Evolutionary conservation across 768 basidiomycete genomes (phyloP), one percentile per base, ranked within the genome.

Genomic region (Clitopilus passeckerianus): DNA sequence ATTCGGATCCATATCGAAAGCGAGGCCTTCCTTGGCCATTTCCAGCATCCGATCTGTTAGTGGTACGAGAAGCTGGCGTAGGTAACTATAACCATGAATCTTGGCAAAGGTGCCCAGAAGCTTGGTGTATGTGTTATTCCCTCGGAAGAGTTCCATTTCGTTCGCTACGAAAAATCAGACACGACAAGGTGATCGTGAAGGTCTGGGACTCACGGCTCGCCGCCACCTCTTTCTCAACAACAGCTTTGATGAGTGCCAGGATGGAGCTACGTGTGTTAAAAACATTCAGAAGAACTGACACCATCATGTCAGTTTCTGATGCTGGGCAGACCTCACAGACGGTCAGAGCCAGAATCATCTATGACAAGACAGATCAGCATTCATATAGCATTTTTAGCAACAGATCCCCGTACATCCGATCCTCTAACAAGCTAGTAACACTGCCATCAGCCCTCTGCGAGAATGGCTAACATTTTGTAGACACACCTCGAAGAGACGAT

Each of bases 21-120:
- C 84, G 58, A 84, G 85, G 9, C 87, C 91, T 9, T 50, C 22
- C 6, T 84, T 68, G 1, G 93, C 91, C 72, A 91, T 81, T 5
- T 82, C 76, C 5, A 80, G 72, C 82, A 97, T 90, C 20, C 82
- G 83, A 63, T 87, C 82, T 62, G 97, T 80, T 30, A 96, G 77
- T 2, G 93, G 92, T 44, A 81, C 76, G 52, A 96, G 82, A 22
- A 95, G 79, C 50, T 80, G 84, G 18, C 94, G 83, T n/a, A 97
- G 77, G 70, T 96, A 97, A 59, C 87, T 86, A 71, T 96, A 97
- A 4, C 95, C 95, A 61, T 95, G 92, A n/a, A 90, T 85, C 67
- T 81, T 86, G 3, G 91, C 92, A 65, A 95, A 95, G 1, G 87
- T 85, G 6, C 92, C 92, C 50, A 97, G 74, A 59, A 98, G 87